Conservation (phyloP, 169 alveolate species). For the Besnoitia besnoiti region DNA sequence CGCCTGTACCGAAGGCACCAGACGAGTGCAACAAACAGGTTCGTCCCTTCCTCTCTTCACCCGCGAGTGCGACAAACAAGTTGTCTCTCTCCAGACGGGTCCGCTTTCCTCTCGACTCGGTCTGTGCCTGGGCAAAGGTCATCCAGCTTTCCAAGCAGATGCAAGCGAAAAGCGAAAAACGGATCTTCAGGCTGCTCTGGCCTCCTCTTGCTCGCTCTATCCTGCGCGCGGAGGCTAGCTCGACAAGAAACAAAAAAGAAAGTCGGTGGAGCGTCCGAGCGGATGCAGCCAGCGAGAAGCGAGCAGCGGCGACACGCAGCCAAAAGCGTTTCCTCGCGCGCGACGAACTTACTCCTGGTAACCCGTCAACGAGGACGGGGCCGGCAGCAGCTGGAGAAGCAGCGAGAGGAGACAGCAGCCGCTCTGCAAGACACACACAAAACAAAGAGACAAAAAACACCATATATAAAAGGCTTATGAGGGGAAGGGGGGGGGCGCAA, state of each 20-base stretch:
- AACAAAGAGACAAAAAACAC: background rate
- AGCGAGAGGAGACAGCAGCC: constrained; percentile 29
- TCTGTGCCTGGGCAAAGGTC: too few relatives aligned
- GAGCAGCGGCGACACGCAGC: background rate
- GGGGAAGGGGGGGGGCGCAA: background rate
- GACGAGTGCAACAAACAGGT: background rate
- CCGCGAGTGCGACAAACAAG: too few relatives aligned
- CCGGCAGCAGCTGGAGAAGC: background rate
- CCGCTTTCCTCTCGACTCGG: background rate
- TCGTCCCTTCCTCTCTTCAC: too few relatives aligned
- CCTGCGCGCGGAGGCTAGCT: background rate
- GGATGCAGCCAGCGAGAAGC: background rate
- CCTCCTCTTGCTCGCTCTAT: background rate
- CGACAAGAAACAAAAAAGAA: background rate
- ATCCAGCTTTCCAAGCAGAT: background rate
- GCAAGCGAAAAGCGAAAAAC: background rate
- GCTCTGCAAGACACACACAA: background rate
- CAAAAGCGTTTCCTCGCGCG: background rate
- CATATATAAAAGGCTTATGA: background rate
- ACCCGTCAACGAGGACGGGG: constrained; percentile 19
- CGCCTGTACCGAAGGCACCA: background rate
- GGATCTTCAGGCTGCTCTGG: background rate
- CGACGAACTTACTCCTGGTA: constrained; percentile 12
- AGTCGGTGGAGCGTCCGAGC: background rate
- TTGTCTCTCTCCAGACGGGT: background rate